Percentiles rank a stretch among this genome's conserved stretches.
Conservation (phyloP, 768 basidiomycete species). For the Psilocybe sp. region DNA sequence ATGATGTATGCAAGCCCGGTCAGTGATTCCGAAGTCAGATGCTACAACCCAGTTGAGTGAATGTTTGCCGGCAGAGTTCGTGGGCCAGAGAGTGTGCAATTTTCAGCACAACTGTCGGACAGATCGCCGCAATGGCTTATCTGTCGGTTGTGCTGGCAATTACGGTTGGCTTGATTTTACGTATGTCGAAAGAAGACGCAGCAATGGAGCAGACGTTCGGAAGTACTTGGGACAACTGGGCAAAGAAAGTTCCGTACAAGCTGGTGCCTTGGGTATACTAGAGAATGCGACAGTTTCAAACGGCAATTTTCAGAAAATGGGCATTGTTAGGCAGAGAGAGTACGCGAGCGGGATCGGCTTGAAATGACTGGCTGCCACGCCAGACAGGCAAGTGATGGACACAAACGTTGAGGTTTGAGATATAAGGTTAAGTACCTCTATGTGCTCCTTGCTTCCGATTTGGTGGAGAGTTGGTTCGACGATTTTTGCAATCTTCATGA, state of each 20-base stretch:
- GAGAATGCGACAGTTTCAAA: conserved; percentile 1
- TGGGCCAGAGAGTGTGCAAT: conserved; percentile 43
- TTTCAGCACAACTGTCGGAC: conserved; percentile 29
- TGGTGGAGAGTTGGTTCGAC: no score
- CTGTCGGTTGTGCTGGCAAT: conserved; percentile 28
- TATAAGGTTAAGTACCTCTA: no score
- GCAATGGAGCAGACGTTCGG: conserved; percentile 38
- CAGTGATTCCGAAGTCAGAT: conserved; percentile 7
- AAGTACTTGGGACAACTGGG: conserved; percentile 42
- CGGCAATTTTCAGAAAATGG: no score
- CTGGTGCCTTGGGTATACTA: conserved; percentile 47
- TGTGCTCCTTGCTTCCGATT: no score
- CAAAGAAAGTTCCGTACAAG: conserved; percentile 40
- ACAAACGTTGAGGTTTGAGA: no score
- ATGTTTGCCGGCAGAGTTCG: conserved; percentile 33
- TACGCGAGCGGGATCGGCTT: no score
- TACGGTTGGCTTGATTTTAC: conserved; percentile 29
- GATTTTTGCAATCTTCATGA: no score
- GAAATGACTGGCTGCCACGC: no score
- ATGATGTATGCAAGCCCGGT: conserved; percentile 35
- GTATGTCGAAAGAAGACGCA: conserved; percentile 46
- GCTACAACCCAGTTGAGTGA: not conserved
- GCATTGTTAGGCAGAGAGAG: no score
- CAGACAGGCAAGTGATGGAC: no score
- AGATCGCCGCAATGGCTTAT: conserved; percentile 22